phyloP scores from a whole-genome alignment of 768 basidiomycete genomes.

The Boletus pseudopeckii region DNA sequence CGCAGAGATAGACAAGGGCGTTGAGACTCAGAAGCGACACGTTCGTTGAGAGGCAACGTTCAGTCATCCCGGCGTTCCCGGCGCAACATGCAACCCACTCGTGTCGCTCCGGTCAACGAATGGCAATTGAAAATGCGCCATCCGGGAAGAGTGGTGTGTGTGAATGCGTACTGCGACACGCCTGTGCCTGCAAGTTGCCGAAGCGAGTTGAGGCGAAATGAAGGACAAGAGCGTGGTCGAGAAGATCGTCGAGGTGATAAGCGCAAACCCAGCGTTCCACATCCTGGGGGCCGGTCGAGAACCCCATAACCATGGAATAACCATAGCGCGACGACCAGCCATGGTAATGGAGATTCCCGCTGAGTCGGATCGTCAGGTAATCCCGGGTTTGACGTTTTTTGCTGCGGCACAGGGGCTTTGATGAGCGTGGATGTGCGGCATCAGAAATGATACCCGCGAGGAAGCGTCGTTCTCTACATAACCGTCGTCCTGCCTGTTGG shows the following conservation, averaged over 20 bases:
- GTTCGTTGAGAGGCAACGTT: background rate
- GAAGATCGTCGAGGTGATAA: conserved; percentile 8
- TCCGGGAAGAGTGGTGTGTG: background rate
- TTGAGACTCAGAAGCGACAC: conserved; percentile 11
- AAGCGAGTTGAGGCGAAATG: background rate
- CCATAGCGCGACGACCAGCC: background rate
- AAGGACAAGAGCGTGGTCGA: background rate
- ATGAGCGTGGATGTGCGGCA: background rate
- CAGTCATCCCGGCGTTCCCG: background rate
- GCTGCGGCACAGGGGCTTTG: background rate
- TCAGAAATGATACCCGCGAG: background rate
- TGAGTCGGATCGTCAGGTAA: background rate
- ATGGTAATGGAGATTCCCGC: background rate
- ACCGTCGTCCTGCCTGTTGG: background rate
- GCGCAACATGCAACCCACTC: background rate
- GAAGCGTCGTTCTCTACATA: background rate
- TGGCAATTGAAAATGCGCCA: conserved; percentile 6
- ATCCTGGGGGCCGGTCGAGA: conserved; percentile 4
- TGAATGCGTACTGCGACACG: background rate
- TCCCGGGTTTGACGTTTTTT: background rate
- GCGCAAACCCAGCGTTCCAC: background rate
- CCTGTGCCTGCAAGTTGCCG: conserved; percentile 1
- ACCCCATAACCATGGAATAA: background rate
- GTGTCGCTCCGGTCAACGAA: background rate
- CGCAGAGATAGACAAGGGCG: conserved; percentile 3